Percentiles rank a stretch among this genome's conserved stretches.
phyloP scores from a whole-genome alignment of 2,329 filamentous ascomycete genomes.

The Fusarium brachygibbosum region DNA sequence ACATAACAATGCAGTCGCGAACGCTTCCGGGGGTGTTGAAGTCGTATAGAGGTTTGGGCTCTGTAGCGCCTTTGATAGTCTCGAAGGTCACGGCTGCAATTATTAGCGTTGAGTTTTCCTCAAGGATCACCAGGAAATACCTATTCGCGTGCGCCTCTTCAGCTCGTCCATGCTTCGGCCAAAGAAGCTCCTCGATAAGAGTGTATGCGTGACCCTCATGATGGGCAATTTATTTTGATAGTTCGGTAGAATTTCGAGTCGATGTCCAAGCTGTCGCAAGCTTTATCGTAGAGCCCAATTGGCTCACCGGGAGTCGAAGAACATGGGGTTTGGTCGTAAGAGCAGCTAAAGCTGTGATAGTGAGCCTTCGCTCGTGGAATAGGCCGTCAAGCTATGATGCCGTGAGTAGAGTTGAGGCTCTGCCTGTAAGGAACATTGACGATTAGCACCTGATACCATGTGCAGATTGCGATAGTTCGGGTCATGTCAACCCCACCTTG shows the following conservation, averaged over 20 bases:
- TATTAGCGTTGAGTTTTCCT: neutral
- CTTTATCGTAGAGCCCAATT: constrained; percentile 43
- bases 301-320: constrained; percentile 48
- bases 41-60: constrained; percentile 73
- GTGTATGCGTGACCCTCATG: constrained; percentile 64
- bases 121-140: constrained; percentile 52
- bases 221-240: constrained; percentile 24
- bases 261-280: constrained; percentile 25
- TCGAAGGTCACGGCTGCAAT: constrained; percentile 76
- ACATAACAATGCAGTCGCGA: constrained; percentile 79
- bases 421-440: neutral
- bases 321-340: constrained; percentile 34
- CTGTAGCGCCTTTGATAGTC: constrained; percentile 73
- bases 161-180: constrained; percentile 72
- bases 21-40: constrained; percentile 68
- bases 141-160: constrained; percentile 67
- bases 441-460: constrained; percentile 31
- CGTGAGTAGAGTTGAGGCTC: constrained; percentile 14
- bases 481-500: neutral
- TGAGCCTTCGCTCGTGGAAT: constrained; percentile 1
- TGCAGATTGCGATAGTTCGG: neutral
- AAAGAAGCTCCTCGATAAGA: constrained; percentile 67
- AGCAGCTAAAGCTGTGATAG: neutral
- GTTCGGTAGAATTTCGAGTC: neutral
- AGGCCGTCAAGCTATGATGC: constrained; percentile 8